Evolutionary conservation across 331 rosid species (phyloP), one percentile per base, ranked within the genome.

Genomic region (Telfairia occidentalis): DNA sequence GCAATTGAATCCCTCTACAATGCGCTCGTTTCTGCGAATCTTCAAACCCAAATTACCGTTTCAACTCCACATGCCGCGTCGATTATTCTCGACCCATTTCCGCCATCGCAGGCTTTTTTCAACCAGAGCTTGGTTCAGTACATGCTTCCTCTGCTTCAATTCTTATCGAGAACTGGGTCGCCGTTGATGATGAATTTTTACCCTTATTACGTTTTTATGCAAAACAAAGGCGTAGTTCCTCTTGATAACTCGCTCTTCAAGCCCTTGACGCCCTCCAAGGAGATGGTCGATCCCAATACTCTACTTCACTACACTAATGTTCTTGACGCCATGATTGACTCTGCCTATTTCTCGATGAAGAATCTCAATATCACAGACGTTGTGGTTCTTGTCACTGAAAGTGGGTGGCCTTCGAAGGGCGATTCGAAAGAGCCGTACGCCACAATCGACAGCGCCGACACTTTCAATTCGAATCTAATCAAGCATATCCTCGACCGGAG

Each of bases 231-330:
- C 6, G 82, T 89, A 3, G 92, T 92, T 66, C 98, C 96, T 53
- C 83, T 90, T 6, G 96, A 87, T 3, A 90, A 86, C 65, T 75
- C 98, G 0, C 54, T 92, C 11, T 92, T 92, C 78, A 90, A 89
- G 79, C 90, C 98, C 13, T 67, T 90, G 45, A 64, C 79, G 18
- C 97, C 99, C 12, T 77, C 87, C 0, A 89, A 90, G 74, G 92
- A 90, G 76, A 92, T 92, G 98, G 92, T 92, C 1, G 98, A 92
- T 73, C 97, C 98, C 15, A 92, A 92, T 65, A 92, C 98, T 11
- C 75, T 92, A 80, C 91, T 92, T 46, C 98, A 92, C 45, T 92
- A 92, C 73, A 89, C 97, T 7, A 92, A 83, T 58, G 91, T 92
- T 9, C 75, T 87, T 0, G 98, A 92, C 63, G 98, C 98, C 1